Percentiles rank a stretch among this genome's conserved stretches.
Conservation (phyloP, 345 rosid genomes). For the Linum usitatissimum region DNA sequence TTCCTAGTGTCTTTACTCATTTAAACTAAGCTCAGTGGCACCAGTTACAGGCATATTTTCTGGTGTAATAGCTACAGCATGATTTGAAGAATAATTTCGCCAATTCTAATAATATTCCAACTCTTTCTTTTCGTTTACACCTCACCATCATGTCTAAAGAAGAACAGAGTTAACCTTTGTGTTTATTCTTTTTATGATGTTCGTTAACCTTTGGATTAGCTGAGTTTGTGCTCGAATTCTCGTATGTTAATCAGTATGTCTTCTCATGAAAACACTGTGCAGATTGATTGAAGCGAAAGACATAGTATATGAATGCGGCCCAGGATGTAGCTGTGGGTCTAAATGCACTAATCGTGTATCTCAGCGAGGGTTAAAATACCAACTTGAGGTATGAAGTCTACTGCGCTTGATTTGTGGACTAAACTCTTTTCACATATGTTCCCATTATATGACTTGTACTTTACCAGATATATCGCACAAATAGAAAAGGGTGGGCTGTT, state of each 20-base stretch:
- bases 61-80: no score
- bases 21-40: no score
- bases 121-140: no score
- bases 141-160: no score
- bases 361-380: slow-evolving; percentile 15
- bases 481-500: slow-evolving; percentile 24
- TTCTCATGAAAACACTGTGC: background rate
- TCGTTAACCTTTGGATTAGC: background rate
- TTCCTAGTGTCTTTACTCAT: no score
- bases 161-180: no score
- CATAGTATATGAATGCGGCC: slow-evolving; percentile 25
- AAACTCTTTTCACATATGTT: background rate
- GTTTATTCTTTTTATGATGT: no score
- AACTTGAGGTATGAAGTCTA: slow-evolving; percentile 15
- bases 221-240: background rate
- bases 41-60: background rate
- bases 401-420: background rate
- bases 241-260: background rate
- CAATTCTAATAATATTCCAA: no score
- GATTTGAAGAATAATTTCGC: no score
- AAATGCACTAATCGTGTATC: slow-evolving; percentile 23
- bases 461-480: slow-evolving; percentile 18
- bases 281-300: slow-evolving; percentile 21
- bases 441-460: background rate
- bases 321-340: slow-evolving; percentile 22